Conservation (phyloP, 2,329 filamentous ascomycete genomes). For the Alternaria conjuncta region DNA sequence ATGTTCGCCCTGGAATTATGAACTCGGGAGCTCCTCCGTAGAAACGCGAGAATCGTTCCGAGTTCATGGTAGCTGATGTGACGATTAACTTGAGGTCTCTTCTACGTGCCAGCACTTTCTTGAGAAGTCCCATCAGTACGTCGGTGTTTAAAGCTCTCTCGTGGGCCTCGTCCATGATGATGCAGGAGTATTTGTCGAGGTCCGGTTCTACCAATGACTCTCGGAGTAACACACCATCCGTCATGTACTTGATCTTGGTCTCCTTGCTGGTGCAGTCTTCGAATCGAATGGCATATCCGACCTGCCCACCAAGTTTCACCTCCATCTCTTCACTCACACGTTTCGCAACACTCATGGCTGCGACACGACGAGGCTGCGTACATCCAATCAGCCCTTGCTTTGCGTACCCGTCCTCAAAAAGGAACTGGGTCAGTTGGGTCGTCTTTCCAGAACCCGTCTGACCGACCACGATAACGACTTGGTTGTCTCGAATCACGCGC, state of each 20-base stretch:
- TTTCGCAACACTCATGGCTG: slow-evolving; percentile 98
- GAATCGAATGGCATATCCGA: slow-evolving; percentile 97
- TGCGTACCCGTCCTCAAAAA: slow-evolving; percentile 94
- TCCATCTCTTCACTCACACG: slow-evolving; percentile 99
- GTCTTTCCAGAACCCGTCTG: slow-evolving; percentile 98
- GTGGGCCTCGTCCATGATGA: slow-evolving; percentile 99
- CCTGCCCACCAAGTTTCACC: slow-evolving; percentile 81
- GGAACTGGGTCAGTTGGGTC: slow-evolving; percentile 94
- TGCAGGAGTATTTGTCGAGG: slow-evolving; percentile 93
- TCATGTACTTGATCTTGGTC: slow-evolving; percentile 99
- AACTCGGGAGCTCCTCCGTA: slow-evolving; percentile 97
- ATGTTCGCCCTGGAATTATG: slow-evolving; percentile 92
- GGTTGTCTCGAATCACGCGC: slow-evolving; percentile 92
- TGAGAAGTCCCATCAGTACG: slow-evolving; percentile 95
- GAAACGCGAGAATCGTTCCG: slow-evolving; percentile 93
- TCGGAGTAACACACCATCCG: slow-evolving; percentile 90
- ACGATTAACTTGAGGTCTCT: slow-evolving; percentile 95
- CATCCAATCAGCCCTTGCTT: slow-evolving; percentile 90
- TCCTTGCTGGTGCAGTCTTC: slow-evolving; percentile 97
- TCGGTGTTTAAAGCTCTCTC: slow-evolving; percentile 96
- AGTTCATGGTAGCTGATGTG: slow-evolving; percentile 98
- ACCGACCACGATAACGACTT: slow-evolving; percentile 94
- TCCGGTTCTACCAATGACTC: slow-evolving; percentile 93
- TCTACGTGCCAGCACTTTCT: slow-evolving; percentile 89
- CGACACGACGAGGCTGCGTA: slow-evolving; percentile 93